Conservation (phyloP, 441 rosid species). For the Manihot esculenta region DNA sequence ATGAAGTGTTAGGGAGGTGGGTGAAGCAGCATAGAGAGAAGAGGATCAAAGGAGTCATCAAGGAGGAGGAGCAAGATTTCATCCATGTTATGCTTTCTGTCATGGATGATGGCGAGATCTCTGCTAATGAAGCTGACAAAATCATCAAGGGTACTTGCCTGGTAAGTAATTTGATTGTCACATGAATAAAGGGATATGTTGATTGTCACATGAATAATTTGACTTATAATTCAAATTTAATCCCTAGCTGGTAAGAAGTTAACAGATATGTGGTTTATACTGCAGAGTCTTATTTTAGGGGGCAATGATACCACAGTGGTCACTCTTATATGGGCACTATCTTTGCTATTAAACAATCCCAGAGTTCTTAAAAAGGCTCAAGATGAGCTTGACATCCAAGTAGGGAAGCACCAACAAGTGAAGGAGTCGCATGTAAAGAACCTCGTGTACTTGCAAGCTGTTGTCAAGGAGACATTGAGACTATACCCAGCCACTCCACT, state of each 20-base stretch:
- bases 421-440: slow-evolving; percentile 43
- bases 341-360: slow-evolving; percentile 34
- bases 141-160: slow-evolving; percentile 39
- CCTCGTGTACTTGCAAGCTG: slow-evolving; percentile 52
- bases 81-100: slow-evolving; percentile 36
- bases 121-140: slow-evolving; percentile 25
- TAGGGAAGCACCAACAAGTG: slow-evolving; percentile 46
- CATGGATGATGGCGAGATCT: slow-evolving; percentile 25
- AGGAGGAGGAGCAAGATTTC: slow-evolving; percentile 31
- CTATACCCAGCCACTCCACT: slow-evolving; percentile 52
- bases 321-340: slow-evolving; percentile 40
- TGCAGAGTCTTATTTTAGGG: slow-evolving; percentile 21
- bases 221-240: too few relatives aligned
- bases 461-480: slow-evolving; percentile 51
- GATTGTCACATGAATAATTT: too few relatives aligned
- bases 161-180: slow-evolving; percentile 23
- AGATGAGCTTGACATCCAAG: slow-evolving; percentile 46
- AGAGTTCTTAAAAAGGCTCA: slow-evolving; percentile 36
- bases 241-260: too few relatives aligned
- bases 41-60: slow-evolving; percentile 17
- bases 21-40: slow-evolving; percentile 27
- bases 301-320: slow-evolving; percentile 45
- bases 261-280: neutral
- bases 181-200: too few relatives aligned
- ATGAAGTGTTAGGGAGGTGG: slow-evolving; percentile 33